Evolutionary conservation across 73 alveolate genomes (phyloP), one percentile per base, ranked within the genome.

Genomic region (Tetrahymena elliotti): DNA sequence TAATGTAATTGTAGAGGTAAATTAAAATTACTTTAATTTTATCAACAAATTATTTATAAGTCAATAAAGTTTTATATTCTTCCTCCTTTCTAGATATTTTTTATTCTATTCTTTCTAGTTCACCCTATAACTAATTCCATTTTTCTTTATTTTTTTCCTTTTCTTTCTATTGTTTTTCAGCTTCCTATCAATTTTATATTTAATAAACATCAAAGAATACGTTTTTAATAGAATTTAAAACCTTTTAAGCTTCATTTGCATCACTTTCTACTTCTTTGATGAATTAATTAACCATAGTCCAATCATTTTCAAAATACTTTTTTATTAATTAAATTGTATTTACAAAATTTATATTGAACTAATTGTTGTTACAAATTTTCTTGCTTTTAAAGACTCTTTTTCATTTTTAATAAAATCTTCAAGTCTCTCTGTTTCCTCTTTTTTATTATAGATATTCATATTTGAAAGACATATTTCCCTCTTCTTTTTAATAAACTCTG

Each of bases 351-450:
- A 47, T 10, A 47, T 47, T 47, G 27, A 68, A 68, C 33, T 68
- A 68, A 68, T 18, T 68, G 54, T 40, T 10, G 12, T 68, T 68
- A 68, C 88, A 68, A 94, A 94, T 84, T 83, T 84, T 39, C 96
- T 94, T 37, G 96, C 96, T 53, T 83, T 94, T 34, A 94, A 84
- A 16, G 96, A 94, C 38, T 94, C 96, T 35, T 94, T 24, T 94
- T 94, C 96, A 36, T 94, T 94, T 83, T 94, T 94, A 31, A 83
- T 94, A 83, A 94, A 84, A 83, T 94, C 96, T 84, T 94, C 94
- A 33, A 94, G 40, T 20, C 96, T 38, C 31, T 94, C 92, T 0
- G 96, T 94, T 33, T 94, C 96, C 36, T 94, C 96, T 24, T 94
- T 94, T n/a, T 94, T 94, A 31, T 93, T 94, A 52, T 82, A 40